Evolutionary conservation across 2,329 filamentous ascomycete genomes (phyloP), one percentile per base, ranked within the genome.

Genomic region (Phaeosphaeriaceae sp.): DNA sequence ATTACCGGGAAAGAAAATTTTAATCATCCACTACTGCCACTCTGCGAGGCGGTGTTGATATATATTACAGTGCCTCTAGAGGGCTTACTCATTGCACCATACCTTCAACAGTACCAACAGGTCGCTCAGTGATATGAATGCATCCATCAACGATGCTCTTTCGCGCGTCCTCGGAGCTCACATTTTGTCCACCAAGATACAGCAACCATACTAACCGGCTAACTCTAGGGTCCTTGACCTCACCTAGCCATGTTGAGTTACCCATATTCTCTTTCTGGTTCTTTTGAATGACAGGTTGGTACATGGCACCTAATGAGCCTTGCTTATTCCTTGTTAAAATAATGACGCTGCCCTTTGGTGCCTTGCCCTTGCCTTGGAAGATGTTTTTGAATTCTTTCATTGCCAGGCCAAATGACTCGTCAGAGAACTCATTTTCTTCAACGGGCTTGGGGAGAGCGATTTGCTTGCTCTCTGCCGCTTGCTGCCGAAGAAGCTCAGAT

Each of bases 141-240:
- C 96, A 83, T 0, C 94, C 94, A 39, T 95, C 86, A 3, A 96
- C 88, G 42, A 99, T 88, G 61, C 83, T 95, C 74, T 85, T 81
- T 60, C 93, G 83, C 13, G 92, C 90, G 2, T 82, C 80, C 72
- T 96, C 91, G 56, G 90, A 95, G 23, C 92, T 92, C 8, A 97
- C 92, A 64, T 87, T 91, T 71, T 85, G 88, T 0, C 94, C 94
- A 4, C 85, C 90, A 26, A 99, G 78, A 74, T 96, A 99, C 60
- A 92, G 88, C 68, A 97, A 76, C 93, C 93, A 97, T 17, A 97
- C 77, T 51, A 93, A 76, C 49, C 89, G 84, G 48, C 88, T 88
- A 11, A 99, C 79, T 45, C 93, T 80, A 77, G 94, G 89, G 67
- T 97, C 94, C 0, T 74, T 64, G 1, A 97, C 85, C 0, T 80